Evolutionary conservation across 768 basidiomycete species (phyloP).

Genomic region (Pholiota molesta): DNA sequence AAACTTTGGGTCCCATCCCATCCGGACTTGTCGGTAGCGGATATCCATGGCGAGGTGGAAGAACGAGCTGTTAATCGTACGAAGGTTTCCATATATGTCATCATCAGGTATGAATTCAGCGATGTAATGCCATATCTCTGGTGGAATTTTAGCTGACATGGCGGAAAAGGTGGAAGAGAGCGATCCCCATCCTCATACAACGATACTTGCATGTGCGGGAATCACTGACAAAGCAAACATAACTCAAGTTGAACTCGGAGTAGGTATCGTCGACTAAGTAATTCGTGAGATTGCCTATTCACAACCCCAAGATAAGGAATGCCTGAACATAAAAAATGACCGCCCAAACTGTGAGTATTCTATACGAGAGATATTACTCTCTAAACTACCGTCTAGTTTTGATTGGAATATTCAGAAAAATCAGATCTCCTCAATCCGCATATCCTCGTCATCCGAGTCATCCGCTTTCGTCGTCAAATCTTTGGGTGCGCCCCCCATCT

Average conservation of each 20-base stretch:
- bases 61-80: neutral
- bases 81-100: neutral
- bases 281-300: too few species aligned
- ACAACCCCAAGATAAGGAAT: too few species aligned
- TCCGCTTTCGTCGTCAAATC: conserved; percentile 19
- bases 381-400: too few species aligned
- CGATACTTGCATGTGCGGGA: too few species aligned
- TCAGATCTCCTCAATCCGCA: conserved; percentile 77
- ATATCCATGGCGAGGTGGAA: neutral
- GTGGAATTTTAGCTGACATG: neutral
- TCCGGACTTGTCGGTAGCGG: neutral
- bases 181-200: too few species aligned
- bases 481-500: conserved; percentile 11
- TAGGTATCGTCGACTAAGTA: too few species aligned
- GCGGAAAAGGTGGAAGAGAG: too few species aligned
- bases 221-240: too few species aligned
- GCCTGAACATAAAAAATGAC: too few species aligned
- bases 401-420: neutral
- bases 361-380: too few species aligned
- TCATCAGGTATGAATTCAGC: neutral
- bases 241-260: too few species aligned
- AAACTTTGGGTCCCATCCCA: neutral
- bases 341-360: too few species aligned
- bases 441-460: conserved; percentile 66
- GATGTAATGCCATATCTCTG: neutral